Conservation (phyloP, 1,284 basidiomycete species). For the Sporisorium graminicola region DNA sequence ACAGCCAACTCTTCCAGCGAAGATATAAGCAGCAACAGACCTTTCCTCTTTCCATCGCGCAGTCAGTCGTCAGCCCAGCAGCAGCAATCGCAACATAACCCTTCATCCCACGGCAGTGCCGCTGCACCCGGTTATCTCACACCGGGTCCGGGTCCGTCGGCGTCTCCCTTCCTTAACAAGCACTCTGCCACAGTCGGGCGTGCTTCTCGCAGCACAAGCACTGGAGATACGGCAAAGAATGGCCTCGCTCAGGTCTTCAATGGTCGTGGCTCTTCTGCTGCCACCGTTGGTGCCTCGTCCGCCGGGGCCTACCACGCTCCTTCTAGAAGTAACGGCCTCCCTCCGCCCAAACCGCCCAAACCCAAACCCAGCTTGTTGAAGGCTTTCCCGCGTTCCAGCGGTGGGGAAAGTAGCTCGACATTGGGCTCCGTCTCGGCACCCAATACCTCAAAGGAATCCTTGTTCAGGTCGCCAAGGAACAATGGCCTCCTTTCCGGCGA, state of each 20-base stretch:
- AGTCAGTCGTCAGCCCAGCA: neutral
- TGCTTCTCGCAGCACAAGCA: conserved; percentile 17
- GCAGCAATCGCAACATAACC: conserved; percentile 8
- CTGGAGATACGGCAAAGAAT: conserved; percentile 20
- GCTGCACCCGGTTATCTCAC: conserved; percentile 27
- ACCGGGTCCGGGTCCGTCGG: conserved; percentile 34
- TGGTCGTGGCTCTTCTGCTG: conserved; percentile 8
- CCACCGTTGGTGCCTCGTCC: conserved; percentile 25
- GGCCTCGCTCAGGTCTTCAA: conserved; percentile 35
- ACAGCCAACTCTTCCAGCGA: conserved; percentile 37
- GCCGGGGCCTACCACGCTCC: neutral
- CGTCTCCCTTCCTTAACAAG: conserved; percentile 52
- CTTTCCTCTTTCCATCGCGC: conserved; percentile 20
- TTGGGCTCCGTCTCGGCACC: conserved; percentile 15
- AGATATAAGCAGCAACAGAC: conserved; percentile 17
- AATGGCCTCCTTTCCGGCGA: neutral
- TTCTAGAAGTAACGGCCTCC: conserved; percentile 6
- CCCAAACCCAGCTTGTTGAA: conserved; percentile 40
- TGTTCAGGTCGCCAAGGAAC: neutral
- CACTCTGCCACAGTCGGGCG: conserved; percentile 46
- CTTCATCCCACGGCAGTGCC: neutral
- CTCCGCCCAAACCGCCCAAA: conserved; percentile 41
- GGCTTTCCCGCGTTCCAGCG: conserved; percentile 24
- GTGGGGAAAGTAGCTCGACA: neutral
- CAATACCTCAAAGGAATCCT: conserved; percentile 3